Base-by-base conservation (phyloP, 2,329 filamentous ascomycete species). In the Trichoderma sp. region DNA sequence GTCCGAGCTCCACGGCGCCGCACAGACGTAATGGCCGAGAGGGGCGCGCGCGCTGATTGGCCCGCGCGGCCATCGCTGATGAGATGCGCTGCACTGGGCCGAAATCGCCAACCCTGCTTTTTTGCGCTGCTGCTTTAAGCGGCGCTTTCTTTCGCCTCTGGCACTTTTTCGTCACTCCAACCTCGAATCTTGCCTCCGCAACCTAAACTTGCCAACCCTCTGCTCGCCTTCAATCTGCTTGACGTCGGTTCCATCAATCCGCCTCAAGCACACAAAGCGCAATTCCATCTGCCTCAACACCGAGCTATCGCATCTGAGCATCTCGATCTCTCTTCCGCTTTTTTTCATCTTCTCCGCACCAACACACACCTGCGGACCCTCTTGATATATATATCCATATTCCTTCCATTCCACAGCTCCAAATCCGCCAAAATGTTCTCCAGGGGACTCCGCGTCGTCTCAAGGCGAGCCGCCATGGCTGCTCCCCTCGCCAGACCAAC, bases 361-460 rank as follows among this genome's bases (percentile, higher is more conserved):
- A n/a, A 43, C 24, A 26, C 46, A 52, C 21, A 55, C 16, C 52
- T 28, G 26, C 51, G 52, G 28, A 18, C 30, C 24, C 16, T 4
- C 24, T 34, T 34, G 28, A 66, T 32, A 59, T 58, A 59, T 58
- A 58, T 58, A 24, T 10, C 21, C 11, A n/a, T n/a, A 43, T 43
- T 43, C 28, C 51, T 54, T 21, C 7, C 0, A 1, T 24, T 60
- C 21, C 32, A 56, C 32, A 30, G 16, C 18, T n/a, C 18, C 18
- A 43, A 43, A 10, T 37, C n/a, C 13, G 13, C 32, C 63, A 59
- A 34, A 69, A 85, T 85, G 83, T 76, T 85, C 70, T 83, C 83
- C 72, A 80, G 83, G 80, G 81, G 81, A 72, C 77, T 82, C 70
- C 79, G 81, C 72, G 77, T 78, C 69, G 77, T 79, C 74, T 81